Conservation (phyloP, 2,329 filamentous ascomycete species). For the Phyllosticta citribraziliensis region DNA sequence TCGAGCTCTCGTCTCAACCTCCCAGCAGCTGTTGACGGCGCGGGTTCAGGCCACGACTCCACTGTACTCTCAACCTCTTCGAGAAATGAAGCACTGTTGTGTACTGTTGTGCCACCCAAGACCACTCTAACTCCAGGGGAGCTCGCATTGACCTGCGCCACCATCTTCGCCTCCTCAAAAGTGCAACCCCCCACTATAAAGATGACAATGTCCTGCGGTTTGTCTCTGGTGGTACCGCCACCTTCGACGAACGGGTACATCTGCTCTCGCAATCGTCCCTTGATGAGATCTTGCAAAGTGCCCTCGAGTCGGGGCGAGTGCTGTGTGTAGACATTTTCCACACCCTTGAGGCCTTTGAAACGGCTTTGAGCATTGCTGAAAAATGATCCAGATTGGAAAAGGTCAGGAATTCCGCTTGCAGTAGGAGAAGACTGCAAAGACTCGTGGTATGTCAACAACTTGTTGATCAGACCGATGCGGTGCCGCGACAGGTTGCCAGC, state of each 20-base stretch:
- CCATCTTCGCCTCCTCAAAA: conserved; percentile 93
- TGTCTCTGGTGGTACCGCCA: conserved; percentile 76
- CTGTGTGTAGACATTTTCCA: conserved; percentile 98
- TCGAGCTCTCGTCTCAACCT: conserved; percentile 53
- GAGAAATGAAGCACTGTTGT: conserved; percentile 80
- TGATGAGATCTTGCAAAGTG: conserved; percentile 86
- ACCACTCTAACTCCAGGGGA: conserved; percentile 83
- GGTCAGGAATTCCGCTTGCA: conserved; percentile 73
- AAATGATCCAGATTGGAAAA: conserved; percentile 81
- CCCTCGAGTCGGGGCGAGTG: conserved; percentile 81
- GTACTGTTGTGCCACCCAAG: conserved; percentile 75
- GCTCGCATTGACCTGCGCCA: conserved; percentile 88
- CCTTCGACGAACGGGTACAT: conserved; percentile 92
- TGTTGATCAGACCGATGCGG: conserved; percentile 68
- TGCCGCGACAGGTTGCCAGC: conserved; percentile 71
- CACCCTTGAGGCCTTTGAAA: conserved; percentile 90
- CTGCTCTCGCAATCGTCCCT: conserved; percentile 74
- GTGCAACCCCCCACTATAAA: conserved; percentile 92
- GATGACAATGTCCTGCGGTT: conserved; percentile 90
- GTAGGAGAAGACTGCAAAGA: conserved; percentile 63
- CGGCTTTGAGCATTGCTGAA: conserved; percentile 80
- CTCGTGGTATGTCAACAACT: conserved; percentile 74
- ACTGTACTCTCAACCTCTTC: conserved; percentile 89
- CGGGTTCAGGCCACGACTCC: conserved; percentile 66
- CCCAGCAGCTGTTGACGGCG: conserved; percentile 44